Base-by-base conservation (phyloP, 2,329 filamentous ascomycete species). In the Claviceps sp. region DNA sequence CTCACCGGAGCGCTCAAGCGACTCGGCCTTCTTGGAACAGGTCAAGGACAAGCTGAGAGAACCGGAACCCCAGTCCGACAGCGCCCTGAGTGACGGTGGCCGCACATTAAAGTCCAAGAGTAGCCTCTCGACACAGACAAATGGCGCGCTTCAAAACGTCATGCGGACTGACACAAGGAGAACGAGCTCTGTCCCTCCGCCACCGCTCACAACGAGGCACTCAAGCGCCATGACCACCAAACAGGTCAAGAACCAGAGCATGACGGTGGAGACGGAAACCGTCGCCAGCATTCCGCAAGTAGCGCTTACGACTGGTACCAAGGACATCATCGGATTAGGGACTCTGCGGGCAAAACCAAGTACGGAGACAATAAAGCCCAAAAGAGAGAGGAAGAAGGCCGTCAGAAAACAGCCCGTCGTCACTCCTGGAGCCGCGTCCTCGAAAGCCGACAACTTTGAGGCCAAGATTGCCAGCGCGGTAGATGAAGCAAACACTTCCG, bases 241-340 rank as follows among this genome's bases (percentile, higher is more conserved):
- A 55, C 77, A 87, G 52, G 70, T 74, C 52, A 87, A 89, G 39
- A 78, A 84, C 53, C 82, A 85, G 63, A 93, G 88, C 61, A 96
- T 98, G 89, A 97, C 89, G 10, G 91, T 97, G 14, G 93, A 98
- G 71, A 96, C 93, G 0, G 93, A 98, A 68, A 95, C 90, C 0
- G 93, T 98, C 40, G 85, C 82, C 44, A 95, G 90, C 3, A 86
- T 96, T 51, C 89, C 90, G 11, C 90, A 95, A 62, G 79, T 90
- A 30, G 81, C 85, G 10, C 74, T 95, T 30, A 82, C 84, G 6
- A 70, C 75, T 38, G 80, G 80, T 40, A 75, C 76, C n/a, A 81
- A 82, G 19, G 80, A 80, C 53, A 83, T 85, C 44, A 83, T 85
- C 44, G 68, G 72, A 30, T 81, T 75, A 60, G 83, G 86, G 44